Evolutionary conservation across 805 yeast species (phyloP), one percentile per base, ranked within the genome.

Genomic region (Pichia heedii): DNA sequence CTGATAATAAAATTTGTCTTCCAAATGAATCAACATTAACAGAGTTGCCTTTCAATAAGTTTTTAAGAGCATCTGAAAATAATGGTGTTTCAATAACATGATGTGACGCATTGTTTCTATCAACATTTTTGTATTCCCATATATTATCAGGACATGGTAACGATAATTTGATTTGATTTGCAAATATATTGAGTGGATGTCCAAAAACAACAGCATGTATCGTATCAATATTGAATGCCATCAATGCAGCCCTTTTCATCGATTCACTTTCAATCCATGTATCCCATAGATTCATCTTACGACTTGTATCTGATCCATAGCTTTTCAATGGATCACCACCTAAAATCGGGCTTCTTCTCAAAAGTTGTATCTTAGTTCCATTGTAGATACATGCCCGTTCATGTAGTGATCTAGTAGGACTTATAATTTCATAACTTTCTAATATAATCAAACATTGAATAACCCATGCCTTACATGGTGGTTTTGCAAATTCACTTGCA

Each of bases 211-310:
- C 74, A 24, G 85, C 81, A 63, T 84, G 88, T 2, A 79, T 69
- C 0, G 81, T 76, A 58, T 84, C 95, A 42, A 81, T 62, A 54
- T 79, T 80, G 54, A 84, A 85, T 1, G 89, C 84, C 74, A 82
- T 74, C 49, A 81, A 73, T 0, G 89, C 84, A 1, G 79, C 71
- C 43, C 95, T 63, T 55, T 84, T 84, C 69, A 82, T 68, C 38
- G 79, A 72, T 56, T 84, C 95, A 40, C 76, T 74, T 40, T 82
- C 84, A 18, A 84, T 79, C 93, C 94, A 84, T 40, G 70, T 67
- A 58, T 69, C 51, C 72, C 74, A 69, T 54, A 52, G 32, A 30
- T 50, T 46, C 24, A 41, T 45, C 18, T 53, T 46, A 39, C 47
- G 48, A 42, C 53, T 50, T 7, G 54, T 37, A 44, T 54, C 58